Conservation (phyloP, 139 green algal genomes). For the Picochlorum costavermella region DNA sequence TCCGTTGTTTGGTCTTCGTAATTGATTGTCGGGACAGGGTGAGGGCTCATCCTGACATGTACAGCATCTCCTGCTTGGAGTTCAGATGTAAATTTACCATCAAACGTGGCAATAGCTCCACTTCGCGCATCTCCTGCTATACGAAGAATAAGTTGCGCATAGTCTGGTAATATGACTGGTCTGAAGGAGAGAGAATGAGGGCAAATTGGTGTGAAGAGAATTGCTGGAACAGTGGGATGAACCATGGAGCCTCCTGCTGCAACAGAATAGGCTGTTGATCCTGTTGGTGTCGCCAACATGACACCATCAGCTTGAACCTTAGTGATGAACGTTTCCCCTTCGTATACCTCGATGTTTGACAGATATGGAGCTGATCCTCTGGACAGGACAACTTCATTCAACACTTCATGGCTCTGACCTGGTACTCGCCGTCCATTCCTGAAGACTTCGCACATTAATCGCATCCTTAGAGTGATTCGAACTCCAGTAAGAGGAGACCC, state of each 20-base stretch:
- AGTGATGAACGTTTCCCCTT: conserved; percentile 72
- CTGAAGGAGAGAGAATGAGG: conserved; percentile 94
- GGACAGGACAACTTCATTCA: conserved; percentile 97
- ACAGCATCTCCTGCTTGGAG: conserved; percentile 74
- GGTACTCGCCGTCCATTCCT: conserved; percentile 12
- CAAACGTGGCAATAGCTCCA: conserved; percentile 89
- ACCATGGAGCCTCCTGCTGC: conserved; percentile 87
- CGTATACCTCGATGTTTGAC: conserved; percentile 90
- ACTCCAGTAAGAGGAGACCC: conserved; percentile 50
- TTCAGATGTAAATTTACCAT: conserved; percentile 78
- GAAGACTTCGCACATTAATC: conserved; percentile 73
- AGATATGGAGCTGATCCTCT: conserved; percentile 77
- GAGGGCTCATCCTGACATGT: conserved; percentile 75
- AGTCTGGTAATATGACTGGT: conserved; percentile 94
- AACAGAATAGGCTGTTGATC: conserved; percentile 91
- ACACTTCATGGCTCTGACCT: conserved; percentile 46
- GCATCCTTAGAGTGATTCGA: conserved; percentile 94
- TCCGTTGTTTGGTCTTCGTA: conserved; percentile 84
- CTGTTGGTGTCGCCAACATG: conserved; percentile 92
- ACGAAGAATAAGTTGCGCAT: conserved; percentile 67
- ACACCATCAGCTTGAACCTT: conserved; percentile 87
- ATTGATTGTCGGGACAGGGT: conserved; percentile 95
- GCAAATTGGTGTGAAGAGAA: conserved; percentile 92
- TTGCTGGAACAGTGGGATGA: conserved; percentile 81
- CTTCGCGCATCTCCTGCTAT: conserved; percentile 70